Conservation (phyloP, 1,139 yeast genomes). For the Kluyveromyces marxianus region DNA sequence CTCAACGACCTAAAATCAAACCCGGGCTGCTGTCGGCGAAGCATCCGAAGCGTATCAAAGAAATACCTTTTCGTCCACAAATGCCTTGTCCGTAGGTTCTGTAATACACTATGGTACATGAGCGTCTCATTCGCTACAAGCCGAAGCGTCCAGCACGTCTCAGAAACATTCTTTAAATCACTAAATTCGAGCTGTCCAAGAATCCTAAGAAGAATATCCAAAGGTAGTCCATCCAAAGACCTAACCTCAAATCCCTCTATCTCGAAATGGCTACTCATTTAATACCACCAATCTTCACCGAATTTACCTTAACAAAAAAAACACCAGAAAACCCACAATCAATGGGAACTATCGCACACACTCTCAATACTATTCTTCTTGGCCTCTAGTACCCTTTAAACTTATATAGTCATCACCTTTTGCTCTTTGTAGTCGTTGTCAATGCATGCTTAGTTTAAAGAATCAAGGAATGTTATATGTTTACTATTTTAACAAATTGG, state of each 20-base stretch:
- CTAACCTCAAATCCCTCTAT: not conserved
- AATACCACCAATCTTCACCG: too few species aligned
- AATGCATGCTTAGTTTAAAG: too few species aligned
- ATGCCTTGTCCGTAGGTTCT: conserved; percentile 11
- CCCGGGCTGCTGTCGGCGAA: conserved; percentile 13
- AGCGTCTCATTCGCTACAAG: conserved; percentile 20
- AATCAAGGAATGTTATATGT: not conserved
- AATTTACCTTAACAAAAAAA: too few species aligned
- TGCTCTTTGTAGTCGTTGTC: too few species aligned
- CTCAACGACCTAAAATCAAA: conserved; percentile 11
- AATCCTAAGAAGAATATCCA: conserved; percentile 21
- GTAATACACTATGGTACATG: conserved; percentile 14
- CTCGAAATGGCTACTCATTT: too few species aligned
- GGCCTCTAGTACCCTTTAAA: too few species aligned
- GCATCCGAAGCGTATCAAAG: conserved; percentile 17
- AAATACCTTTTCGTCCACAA: conserved; percentile 18
- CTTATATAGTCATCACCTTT: too few species aligned
- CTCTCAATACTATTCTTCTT: too few species aligned
- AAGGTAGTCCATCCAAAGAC: conserved; percentile 18
- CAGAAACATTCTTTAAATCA: conserved; percentile 20
- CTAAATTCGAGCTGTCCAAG: conserved; percentile 18
- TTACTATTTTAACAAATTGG: not conserved
- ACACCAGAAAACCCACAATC: too few species aligned
- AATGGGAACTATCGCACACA: too few species aligned
- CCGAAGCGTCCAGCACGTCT: conserved; percentile 21